phyloP scores from a whole-genome alignment of 2,329 filamentous ascomycete species.

The Pseudomassariella vexata region DNA sequence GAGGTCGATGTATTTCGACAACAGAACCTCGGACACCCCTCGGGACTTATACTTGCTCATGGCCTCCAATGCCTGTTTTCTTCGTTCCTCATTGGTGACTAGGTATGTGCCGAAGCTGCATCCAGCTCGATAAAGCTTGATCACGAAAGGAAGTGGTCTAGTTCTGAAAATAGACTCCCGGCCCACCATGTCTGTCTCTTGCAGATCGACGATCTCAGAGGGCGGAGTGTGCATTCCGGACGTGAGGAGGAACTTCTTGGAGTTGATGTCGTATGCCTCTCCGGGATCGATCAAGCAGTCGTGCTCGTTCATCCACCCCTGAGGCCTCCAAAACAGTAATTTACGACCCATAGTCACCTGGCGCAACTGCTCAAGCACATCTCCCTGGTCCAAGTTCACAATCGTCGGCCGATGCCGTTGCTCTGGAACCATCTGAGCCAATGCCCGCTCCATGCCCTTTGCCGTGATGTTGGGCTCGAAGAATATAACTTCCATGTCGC shows the following conservation, averaged over 20 bases:
- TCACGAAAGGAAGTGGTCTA: conserved; percentile 14
- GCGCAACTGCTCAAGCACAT: conserved; percentile 7
- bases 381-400: conserved; percentile 10
- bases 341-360: conserved; percentile 9
- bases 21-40: conserved; percentile 13
- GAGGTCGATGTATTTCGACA: conserved; percentile 14
- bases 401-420: conserved; percentile 13
- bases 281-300: conserved; percentile 14
- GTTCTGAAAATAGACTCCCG: conserved; percentile 4
- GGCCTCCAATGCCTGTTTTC: conserved; percentile 6
- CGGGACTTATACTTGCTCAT: conserved; percentile 10
- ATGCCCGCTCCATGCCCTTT: conserved; percentile 10
- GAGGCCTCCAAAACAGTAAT: conserved; percentile 16
- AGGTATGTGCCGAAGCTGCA: conserved; percentile 18
- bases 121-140: conserved; percentile 17
- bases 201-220: conserved; percentile 9
- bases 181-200: conserved; percentile 5
- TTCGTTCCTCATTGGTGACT: conserved; percentile 10
- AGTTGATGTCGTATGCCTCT: conserved; percentile 16
- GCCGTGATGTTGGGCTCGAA: conserved; percentile 14
- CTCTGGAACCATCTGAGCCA: conserved; percentile 12
- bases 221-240: conserved; percentile 14
- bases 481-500: conserved; percentile 15
- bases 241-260: conserved; percentile 14
- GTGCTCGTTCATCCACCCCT: conserved; percentile 16